Base-by-base conservation (phyloP, 2,329 filamentous ascomycete genomes). In the Colletotrichum sp. region DNA sequence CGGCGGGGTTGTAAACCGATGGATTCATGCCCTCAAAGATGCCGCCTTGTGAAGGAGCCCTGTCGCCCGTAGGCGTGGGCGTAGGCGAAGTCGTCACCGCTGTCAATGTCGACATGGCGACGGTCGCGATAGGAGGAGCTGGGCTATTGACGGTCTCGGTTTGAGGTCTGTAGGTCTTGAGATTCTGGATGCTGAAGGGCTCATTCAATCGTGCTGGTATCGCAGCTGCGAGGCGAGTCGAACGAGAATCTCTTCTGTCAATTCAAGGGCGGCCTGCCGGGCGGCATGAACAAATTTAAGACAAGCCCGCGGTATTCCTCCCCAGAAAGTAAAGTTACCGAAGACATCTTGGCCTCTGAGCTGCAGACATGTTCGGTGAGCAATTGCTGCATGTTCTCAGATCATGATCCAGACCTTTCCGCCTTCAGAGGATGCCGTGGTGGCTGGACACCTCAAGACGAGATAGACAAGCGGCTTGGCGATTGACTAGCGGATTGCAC, bases 21-120 rank as follows among this genome's bases (percentile, higher is more conserved):
- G 94, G 94, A 78, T 95, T 92, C 68, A 90, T 85, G 59, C 93
- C 92, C 78, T 95, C 94, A 52, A 96, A 87, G 76, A 96, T 90
- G 77, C 94, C 94, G 71, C 87, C 87, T 77, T 89, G 88, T 10
- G 86, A 82, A 21, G 83, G 70, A 1, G 82, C 85, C 61, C 83
- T 82, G 61, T 72, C 72, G 10, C 72, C 69, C 12, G 69, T 72
- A 16, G 84, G 80, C 43, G 82, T 79, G 21, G 83, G 76, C 15
- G 57, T 71, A 12, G 64, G 26, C 36, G 65, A 59, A 36, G 48
- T 36, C 21, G 68, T 63, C 39, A 12, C 43, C 18, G 9, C 26
- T 28, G 59, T 52, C 16, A 32, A 32, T 4, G 48, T 72, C 48
- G 69, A 72, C 69, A 72, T 72, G 48, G 66, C 59, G 59, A 10